These are phyloP conservation scores for Lunularia cruciata DNA, from an alignment of 225 moss, liverwort and hornwort species.

Conservation along the genomic window DNA sequence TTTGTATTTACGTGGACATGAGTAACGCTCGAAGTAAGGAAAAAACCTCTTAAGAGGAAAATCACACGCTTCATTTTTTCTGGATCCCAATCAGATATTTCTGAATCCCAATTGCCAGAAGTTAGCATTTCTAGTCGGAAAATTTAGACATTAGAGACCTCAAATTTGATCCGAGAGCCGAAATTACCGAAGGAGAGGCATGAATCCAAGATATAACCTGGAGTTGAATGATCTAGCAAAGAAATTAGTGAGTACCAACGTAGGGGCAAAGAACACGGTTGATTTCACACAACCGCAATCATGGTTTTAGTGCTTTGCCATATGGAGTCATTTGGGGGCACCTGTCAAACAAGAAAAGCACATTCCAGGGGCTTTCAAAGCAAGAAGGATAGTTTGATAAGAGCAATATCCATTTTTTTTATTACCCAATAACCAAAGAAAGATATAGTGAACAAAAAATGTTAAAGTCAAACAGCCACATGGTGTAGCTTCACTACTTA, in stretches of 20 bases:
- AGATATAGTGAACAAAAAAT: too few relatives aligned
- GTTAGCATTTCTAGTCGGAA: slow-evolving; percentile 39
- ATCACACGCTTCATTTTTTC: slow-evolving; percentile 13
- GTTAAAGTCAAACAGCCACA: too few relatives aligned
- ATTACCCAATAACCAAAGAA: too few relatives aligned
- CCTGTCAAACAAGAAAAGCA: too few relatives aligned
- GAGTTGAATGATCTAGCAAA: slow-evolving; percentile 19
- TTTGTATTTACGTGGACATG: background rate
- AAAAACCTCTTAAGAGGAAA: slow-evolving; percentile 7
- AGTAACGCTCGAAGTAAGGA: slow-evolving; percentile 21
- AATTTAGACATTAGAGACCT: slow-evolving; percentile 43
- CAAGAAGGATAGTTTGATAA: too few relatives aligned
- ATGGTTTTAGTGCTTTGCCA: too few relatives aligned
- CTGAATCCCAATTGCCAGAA: slow-evolving; percentile 23
- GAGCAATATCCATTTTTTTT: too few relatives aligned
- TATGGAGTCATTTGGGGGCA: too few relatives aligned
- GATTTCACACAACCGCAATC: slow-evolving; percentile 34
- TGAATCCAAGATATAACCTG: slow-evolving; percentile 10
- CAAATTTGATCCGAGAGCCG: slow-evolving; percentile 29
- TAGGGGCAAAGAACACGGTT: background rate
- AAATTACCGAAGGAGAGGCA: slow-evolving; percentile 14
- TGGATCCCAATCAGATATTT: slow-evolving; percentile 12
- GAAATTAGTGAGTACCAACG: slow-evolving; percentile 18
- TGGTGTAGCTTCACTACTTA: too few relatives aligned
- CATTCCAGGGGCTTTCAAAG: too few relatives aligned